Conservation (phyloP, 2,329 filamentous ascomycete genomes). For the Stylonectria norvegica region DNA sequence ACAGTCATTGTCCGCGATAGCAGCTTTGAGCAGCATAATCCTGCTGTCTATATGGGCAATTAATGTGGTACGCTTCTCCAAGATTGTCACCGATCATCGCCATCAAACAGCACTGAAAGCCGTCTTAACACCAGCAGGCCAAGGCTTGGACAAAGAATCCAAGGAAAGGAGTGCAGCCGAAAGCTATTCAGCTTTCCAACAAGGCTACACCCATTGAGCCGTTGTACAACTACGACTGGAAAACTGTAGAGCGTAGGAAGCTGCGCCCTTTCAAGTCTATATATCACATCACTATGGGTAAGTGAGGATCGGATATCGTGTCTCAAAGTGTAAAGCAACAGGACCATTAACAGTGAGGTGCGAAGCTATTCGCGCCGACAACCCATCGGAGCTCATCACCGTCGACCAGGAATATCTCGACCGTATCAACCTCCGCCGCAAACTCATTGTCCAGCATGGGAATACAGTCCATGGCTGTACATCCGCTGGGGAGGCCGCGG, state of each 20-base stretch:
- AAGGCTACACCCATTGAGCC: constrained; percentile 20
- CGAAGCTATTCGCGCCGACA: constrained; percentile 41
- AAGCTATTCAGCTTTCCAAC: background rate
- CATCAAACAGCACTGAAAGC: background rate
- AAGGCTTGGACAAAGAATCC: constrained; percentile 20
- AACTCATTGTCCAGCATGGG: constrained; percentile 38
- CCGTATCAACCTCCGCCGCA: constrained; percentile 39
- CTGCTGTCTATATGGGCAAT: constrained; percentile 10
- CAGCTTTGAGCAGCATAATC: constrained; percentile 9
- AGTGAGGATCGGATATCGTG: too few species aligned
- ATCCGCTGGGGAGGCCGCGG: constrained; percentile 37
- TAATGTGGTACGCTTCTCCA: constrained; percentile 9
- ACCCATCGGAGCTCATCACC: constrained; percentile 49
- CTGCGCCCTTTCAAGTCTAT: constrained; percentile 49
- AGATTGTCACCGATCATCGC: background rate
- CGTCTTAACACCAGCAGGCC: constrained; percentile 5
- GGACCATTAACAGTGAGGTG: too few species aligned
- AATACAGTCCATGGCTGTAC: constrained; percentile 41
- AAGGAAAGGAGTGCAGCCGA: constrained; percentile 5
- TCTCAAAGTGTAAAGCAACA: too few species aligned
- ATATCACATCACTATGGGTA: constrained; percentile 56
- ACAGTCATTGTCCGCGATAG: constrained; percentile 7
- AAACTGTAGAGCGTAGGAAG: constrained; percentile 33
- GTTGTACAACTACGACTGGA: constrained; percentile 38
- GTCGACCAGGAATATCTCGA: constrained; percentile 50